Evolutionary conservation across 371 early-diverging fungal species (phyloP), one percentile per base, ranked within the genome.

Genomic region (Coemansia sp.): DNA sequence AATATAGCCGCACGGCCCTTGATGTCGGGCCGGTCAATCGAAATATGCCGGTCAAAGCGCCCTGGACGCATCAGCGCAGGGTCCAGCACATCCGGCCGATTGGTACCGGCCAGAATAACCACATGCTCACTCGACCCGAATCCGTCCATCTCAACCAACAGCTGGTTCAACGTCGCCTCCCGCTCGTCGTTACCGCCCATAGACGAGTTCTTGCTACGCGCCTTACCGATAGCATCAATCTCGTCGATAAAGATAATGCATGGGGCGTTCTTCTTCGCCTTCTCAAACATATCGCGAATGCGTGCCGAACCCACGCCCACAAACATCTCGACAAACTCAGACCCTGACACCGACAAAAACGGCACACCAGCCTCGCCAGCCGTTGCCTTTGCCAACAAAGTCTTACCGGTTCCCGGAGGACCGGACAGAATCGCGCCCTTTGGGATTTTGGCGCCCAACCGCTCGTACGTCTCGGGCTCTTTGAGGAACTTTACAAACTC

Each of bases 401-500:
- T 99, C 81, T 99, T 99, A 74, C 98, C 97, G 0, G 99, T 99
- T 63, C 99, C 99, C 6, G 99, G 99, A 14, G 97, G 95, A 3
- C 99, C 99, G 58, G 94, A 95, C 18, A 99, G 84, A 63, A 99
- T 95, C 16, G 99, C 99, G 27, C 99, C 99, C 81, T 96, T 97
- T 27, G 99, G 99, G 64, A 99, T 99, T 81, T 95, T 97, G 61
- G 99, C 99, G 18, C 99, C 99, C 64, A 99, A 85, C 63, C 90
- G 87, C 76, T 97, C 96, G 82, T 95, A 99, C n/a, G 86, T 82
- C 37, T 84, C 89, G 10, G 99, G 99, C 75, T 99, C 92, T 81
- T 99, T 99, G 62, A 99, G 83, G 78, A 99, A 98, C 81, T 99
- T 99, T 61, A 99, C 99, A 89, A 99, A 98, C 84, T 99, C 99